Evolutionary conservation across 2,329 filamentous ascomycete genomes (phyloP), one percentile per base, ranked within the genome.

Genomic region (Trichoderma citrinoviride): DNA sequence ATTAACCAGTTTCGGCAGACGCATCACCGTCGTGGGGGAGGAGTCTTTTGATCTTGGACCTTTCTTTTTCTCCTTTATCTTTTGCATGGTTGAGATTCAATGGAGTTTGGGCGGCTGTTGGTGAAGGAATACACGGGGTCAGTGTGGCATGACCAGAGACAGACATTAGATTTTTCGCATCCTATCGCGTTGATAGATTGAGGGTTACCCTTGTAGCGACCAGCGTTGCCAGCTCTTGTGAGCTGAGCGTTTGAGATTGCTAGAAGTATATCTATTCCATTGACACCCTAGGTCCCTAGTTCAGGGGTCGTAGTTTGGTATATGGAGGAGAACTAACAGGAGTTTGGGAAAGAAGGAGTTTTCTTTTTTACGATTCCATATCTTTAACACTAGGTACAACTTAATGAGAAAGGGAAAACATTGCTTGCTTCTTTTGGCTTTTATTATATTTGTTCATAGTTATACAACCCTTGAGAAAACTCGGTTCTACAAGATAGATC

Each of bases 1-100:
- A 82, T 87, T 65, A 83, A 85, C 67, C 84, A 87, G 71, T 80
- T 87, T 65, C 83, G 84, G 69, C 82, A 86, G 72, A 81, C 82
- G 23, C 83, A 86, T 68, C 80, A 82, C 50, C 79, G 83, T 41
- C 75, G 81, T 6, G 49, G 49, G 62, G 75, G 76, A n/a, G 78
- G 80, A 27, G 75, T 80, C 19, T 46, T 62, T 62, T 62, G 21
- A 21, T 21, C 2, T 3, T 46, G 7, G 33, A 37, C 10, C 7
- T 8, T 33, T 33, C 29, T 8, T 33, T 14, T 1, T 37, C 5
- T 37, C 3, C 10, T 37, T 14, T 12, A n/a, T 14, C 4, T 12
- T 14, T 37, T 1, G 29, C 29, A 3, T 37, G 7, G 27, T 37
- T 25, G 5, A 17, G 19, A 2, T 17, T 23, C 33, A 37, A 5